phyloP scores from a whole-genome alignment of 2,329 filamentous ascomycete species.

The Verticillium nonalfalfae region DNA sequence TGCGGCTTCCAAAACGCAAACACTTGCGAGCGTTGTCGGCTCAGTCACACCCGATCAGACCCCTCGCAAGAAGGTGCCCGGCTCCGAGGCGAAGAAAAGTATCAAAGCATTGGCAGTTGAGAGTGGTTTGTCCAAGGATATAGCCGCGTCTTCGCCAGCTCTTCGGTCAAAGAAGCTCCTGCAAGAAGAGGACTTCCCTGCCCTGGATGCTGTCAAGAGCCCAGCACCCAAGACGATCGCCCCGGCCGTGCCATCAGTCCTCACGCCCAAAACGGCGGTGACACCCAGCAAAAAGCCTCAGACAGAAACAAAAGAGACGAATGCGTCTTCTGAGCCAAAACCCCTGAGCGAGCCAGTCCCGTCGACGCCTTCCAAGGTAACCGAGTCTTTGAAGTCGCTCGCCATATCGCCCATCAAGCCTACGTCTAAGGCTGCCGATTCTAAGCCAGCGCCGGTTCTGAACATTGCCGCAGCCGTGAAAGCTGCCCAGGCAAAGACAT shows the following conservation, averaged over 20 bases:
- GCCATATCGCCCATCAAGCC: conserved; percentile 13
- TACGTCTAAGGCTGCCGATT: conserved; percentile 23
- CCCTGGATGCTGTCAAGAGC: conserved; percentile 41
- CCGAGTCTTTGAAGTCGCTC: neutral
- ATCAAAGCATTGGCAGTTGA: conserved; percentile 38
- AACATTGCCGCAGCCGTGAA: conserved; percentile 46
- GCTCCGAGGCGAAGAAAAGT: conserved; percentile 31
- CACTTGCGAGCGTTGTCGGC: conserved; percentile 9
- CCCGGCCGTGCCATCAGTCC: conserved; percentile 25
- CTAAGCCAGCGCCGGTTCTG: conserved; percentile 34
- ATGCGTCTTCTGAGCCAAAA: conserved; percentile 12
- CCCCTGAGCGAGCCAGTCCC: neutral
- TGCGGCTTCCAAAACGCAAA: conserved; percentile 16
- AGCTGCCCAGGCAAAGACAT: conserved; percentile 18
- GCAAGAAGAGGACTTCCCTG: conserved; percentile 59
- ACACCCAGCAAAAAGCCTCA: conserved; percentile 25
- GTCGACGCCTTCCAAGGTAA: neutral
- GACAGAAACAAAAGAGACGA: conserved; percentile 12
- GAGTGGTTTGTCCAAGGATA: conserved; percentile 40
- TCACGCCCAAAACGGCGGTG: conserved; percentile 25
- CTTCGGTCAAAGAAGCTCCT: conserved; percentile 23
- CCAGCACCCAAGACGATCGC: conserved; percentile 19
- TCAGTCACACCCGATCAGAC: conserved; percentile 24
- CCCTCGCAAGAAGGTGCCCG: conserved; percentile 19
- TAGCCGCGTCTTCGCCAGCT: conserved; percentile 25